Evolutionary conservation across 495 filamentous ascomycete genomes (phyloP), one percentile per base, ranked within the genome.

Genomic region (Stereocaulon alpinum): DNA sequence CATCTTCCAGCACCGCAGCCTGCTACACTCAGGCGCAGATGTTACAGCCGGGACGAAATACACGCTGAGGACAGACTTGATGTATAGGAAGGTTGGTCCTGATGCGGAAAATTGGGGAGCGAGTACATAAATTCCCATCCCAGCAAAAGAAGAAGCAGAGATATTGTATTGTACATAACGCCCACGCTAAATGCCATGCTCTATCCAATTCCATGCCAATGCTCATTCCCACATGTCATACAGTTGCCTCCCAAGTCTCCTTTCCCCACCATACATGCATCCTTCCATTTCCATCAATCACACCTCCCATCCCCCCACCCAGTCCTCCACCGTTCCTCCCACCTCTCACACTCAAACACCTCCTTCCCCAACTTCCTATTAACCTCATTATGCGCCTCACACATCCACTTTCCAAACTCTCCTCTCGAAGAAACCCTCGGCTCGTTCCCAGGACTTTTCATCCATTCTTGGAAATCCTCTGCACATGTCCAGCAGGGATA

Each of bases 401-500:
- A 98, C 78, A 97, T 85, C 94, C 94, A 98, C 64, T 76, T 78
- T 44, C 91, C 93, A 67, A 98, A 90, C 67, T 87, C 87, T 40
- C 80, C 78, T 45, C 87, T 72, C 56, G 81, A 82, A 11, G 77
- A 78, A 34, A 92, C 74, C 66, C 79, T 72, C 56, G 90, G 83
- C 69, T 84, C 79, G 52, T 91, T 86, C 65, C 76, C 75, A n/a
- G 75, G 74, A 66, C 80, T 80, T 61, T 74, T 77, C 75, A 97
- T 87, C 81, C 91, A 97, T 0, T 59, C 65, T 71, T 82, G 86
- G 70, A 98, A 96, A 66, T 96, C 94, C 62, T 89, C 87, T 42
- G 90, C 94, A 72, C 93, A 98, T 9, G 84, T 79, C 89, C 89
- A 94, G 76, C 93, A 98, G 32, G 93, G 93, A 63, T 98, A 98